Conservation (phyloP, 495 filamentous ascomycete genomes). For the Penicillium canariense region DNA sequence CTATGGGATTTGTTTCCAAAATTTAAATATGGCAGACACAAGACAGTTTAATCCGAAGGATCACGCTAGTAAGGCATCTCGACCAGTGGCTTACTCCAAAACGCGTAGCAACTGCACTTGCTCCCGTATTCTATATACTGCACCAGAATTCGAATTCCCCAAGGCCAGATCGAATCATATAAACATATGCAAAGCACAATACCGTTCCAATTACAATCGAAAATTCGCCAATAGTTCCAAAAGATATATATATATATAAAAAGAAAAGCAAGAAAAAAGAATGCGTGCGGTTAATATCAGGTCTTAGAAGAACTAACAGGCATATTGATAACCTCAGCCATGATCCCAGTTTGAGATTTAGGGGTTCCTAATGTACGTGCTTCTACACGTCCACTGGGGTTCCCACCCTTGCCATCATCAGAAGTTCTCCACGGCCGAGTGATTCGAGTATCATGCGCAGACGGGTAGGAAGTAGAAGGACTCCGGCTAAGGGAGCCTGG, state of each 20-base stretch:
- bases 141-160: no score
- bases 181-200: neutral
- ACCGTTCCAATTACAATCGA: neutral
- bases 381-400: conserved; percentile 25
- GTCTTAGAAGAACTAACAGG: neutral
- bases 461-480: conserved; percentile 31
- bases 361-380: conserved; percentile 23
- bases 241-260: neutral
- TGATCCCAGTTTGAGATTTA: neutral
- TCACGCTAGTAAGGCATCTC: neutral
- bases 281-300: neutral
- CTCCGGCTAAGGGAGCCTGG: conserved; percentile 34
- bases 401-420: conserved; percentile 18
- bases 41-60: neutral
- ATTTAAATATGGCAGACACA: no score
- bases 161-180: neutral
- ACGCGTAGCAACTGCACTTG: neutral
- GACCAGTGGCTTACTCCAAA: neutral
- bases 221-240: no score
- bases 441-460: conserved; percentile 16
- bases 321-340: neutral
- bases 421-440: conserved; percentile 15
- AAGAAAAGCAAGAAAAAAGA: neutral
- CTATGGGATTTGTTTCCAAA: no score
- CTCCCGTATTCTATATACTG: neutral